phyloP scores from a whole-genome alignment of 2,329 filamentous ascomycete genomes.

The Penicillium sp. region DNA sequence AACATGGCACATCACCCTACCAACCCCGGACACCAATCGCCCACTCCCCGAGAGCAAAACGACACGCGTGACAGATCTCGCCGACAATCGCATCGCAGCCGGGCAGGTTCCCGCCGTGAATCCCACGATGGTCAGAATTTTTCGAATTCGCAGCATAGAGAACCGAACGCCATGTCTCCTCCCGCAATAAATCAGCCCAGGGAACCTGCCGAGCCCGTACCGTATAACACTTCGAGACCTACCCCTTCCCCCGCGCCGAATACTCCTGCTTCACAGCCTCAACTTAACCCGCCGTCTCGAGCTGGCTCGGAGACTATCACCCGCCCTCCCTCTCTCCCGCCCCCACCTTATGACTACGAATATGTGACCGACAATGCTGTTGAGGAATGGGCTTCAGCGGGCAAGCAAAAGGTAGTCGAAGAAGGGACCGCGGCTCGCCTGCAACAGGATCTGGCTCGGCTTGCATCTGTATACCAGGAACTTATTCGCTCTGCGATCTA shows the following conservation, averaged over 20 bases:
- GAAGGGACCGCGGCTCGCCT: slow-evolving; percentile 64
- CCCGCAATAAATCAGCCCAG: slow-evolving; percentile 29
- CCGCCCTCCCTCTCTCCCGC: slow-evolving; percentile 23
- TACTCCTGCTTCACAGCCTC: slow-evolving; percentile 19
- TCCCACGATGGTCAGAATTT: slow-evolving; percentile 40
- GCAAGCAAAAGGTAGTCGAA: slow-evolving; percentile 66
- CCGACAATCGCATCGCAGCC: slow-evolving; percentile 40
- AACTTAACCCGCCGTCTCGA: slow-evolving; percentile 22
- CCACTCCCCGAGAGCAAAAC: slow-evolving; percentile 36
- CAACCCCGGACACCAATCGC: slow-evolving; percentile 41
- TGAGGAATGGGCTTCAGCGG: slow-evolving; percentile 65
- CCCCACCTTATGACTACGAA: slow-evolving; percentile 66
- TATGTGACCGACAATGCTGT: slow-evolving; percentile 71
- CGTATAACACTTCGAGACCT: slow-evolving; percentile 26
- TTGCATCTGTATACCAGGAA: slow-evolving; percentile 80
- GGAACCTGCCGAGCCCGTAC: slow-evolving; percentile 31
- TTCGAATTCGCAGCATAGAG: slow-evolving; percentile 27
- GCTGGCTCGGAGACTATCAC: slow-evolving; percentile 19
- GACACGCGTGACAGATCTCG: slow-evolving; percentile 42
- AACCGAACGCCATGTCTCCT: slow-evolving; percentile 33
- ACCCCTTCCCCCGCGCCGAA: slow-evolving; percentile 26
- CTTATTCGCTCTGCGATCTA: slow-evolving; percentile 74
- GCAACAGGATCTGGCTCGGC: slow-evolving; percentile 65
- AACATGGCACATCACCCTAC: slow-evolving; percentile 52
- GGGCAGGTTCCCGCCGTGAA: slow-evolving; percentile 35